These are phyloP conservation scores for Acidiella bohemica DNA, from an alignment of 495 filamentous ascomycete genomes.

Conservation along the genomic window DNA sequence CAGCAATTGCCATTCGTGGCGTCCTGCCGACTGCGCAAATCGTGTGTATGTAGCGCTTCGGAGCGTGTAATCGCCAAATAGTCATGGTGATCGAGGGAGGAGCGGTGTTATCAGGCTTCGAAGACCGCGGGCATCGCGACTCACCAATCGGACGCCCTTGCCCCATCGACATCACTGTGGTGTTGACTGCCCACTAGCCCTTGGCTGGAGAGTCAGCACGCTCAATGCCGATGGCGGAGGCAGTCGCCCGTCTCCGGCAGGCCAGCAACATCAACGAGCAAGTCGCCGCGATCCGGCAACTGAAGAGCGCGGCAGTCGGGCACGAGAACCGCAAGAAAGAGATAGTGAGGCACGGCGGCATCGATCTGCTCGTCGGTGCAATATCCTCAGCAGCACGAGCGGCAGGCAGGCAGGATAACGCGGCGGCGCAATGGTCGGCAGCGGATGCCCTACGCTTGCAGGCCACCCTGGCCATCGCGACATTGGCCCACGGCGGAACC, in stretches of 20 bases:
- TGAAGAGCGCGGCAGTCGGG: conserved; percentile 85
- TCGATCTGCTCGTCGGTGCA: conserved; percentile 52
- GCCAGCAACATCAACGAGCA: conserved; percentile 28
- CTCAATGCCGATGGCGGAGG: neutral
- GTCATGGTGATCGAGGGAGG: too few species aligned
- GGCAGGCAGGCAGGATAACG: conserved; percentile 27
- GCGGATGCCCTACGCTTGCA: conserved; percentile 61
- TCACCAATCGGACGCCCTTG: too few species aligned
- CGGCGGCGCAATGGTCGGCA: conserved; percentile 27
- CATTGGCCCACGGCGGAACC: conserved; percentile 79
- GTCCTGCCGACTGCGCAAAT: too few species aligned
- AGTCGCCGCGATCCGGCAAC: conserved; percentile 46
- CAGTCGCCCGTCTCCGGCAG: neutral
- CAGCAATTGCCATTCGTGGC: too few species aligned
- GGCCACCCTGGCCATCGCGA: conserved; percentile 66
- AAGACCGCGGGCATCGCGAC: too few species aligned
- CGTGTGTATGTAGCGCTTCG: too few species aligned
- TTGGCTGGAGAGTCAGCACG: too few species aligned
- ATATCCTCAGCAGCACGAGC: conserved; percentile 30
- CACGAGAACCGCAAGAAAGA: conserved; percentile 75
- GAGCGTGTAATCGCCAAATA: too few species aligned
- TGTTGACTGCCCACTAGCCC: too few species aligned
- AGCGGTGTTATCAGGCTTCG: too few species aligned
- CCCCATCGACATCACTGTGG: too few species aligned
- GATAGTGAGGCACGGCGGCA: conserved; percentile 54